Evolutionary conservation across 495 filamentous ascomycete species (phyloP), one percentile per base, ranked within the genome.

Genomic region (Aspergillus nanangensis): DNA sequence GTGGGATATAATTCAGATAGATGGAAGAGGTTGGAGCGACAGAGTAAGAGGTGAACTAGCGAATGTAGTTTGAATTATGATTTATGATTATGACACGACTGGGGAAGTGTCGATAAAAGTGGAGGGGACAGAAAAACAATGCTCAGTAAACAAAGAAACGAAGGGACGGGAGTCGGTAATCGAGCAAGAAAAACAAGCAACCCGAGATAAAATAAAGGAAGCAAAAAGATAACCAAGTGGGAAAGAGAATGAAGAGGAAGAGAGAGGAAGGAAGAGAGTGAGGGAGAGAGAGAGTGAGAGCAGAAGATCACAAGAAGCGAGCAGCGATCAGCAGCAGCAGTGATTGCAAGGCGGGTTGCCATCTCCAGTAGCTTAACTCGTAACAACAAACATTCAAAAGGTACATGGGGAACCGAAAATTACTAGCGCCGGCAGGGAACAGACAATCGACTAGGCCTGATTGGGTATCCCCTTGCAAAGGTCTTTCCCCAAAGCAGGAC

Each of bases 301-400:
- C 7, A 29, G 17, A 41, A 15, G 39, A 31, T 27, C 25, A 29
- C 20, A 31, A 18, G 33, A 45, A 31, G 25, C 32, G 32, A 38
- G 32, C 42, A 32, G n/a, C 17, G n/a, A 31, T 24, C 29, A 45
- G 15, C 25, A 5, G 25, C 25, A 5, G 25, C 11, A 11, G 11
- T 43, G 17, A 32, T 21, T 43, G 11, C 25, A 11, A 24, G 17
- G 41, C 17, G 17, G 27, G 8, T 11, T 42, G 24, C 39, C n/a
- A 34, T 33, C 18, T 9, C 42, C 32, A 45, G 43, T 25, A 38
- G 43, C 33, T 45, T 45, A 27, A 38, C 33, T 38, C 21, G 8
- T 14, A 23, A 27, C 14, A 22, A 22, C 13, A n/a, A 37, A 24
- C 18, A 22, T 18, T 21, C 2, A 31, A 20, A 13, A 5, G 11